phyloP scores from a whole-genome alignment of 495 filamentous ascomycete genomes.

The Peziza echinospora region DNA sequence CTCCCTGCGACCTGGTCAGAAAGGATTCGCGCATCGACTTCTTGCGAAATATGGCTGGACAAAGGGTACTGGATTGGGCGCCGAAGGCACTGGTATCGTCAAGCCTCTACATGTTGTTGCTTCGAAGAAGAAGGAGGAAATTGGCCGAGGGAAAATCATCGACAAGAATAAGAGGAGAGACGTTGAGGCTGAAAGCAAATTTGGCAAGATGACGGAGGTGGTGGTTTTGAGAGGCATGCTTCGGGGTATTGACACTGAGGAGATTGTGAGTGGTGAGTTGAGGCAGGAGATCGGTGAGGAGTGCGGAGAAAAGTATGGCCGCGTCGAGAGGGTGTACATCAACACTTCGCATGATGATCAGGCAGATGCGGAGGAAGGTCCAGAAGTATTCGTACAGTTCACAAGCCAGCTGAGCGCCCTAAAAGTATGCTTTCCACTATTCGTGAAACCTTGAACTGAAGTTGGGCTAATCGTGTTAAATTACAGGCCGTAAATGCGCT shows the following conservation, averaged over 20 bases:
- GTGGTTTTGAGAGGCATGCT: constrained; percentile 64
- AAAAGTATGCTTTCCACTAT: constrained; percentile 46
- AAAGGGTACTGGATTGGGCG: constrained; percentile 69
- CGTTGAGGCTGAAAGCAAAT: constrained; percentile 31
- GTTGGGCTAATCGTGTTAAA: constrained; percentile 2
- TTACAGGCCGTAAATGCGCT: constrained; percentile 79
- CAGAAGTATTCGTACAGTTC: constrained; percentile 79
- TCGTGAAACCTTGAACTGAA: neutral
- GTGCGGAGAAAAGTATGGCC: constrained; percentile 72
- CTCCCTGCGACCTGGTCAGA: constrained; percentile 53
- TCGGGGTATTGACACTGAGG: constrained; percentile 42
- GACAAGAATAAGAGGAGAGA: constrained; percentile 36
- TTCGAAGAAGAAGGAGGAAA: constrained; percentile 57
- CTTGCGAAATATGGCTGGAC: constrained; percentile 88
- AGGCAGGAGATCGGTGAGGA: constrained; percentile 89
- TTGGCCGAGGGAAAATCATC: constrained; percentile 60
- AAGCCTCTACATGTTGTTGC: constrained; percentile 62
- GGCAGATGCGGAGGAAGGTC: constrained; percentile 16
- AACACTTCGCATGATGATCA: constrained; percentile 27
- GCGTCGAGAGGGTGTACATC: constrained; percentile 65
- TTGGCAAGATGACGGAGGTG: constrained; percentile 58
- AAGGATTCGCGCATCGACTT: constrained; percentile 63
- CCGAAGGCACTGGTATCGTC: constrained; percentile 54
- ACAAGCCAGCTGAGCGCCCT: constrained; percentile 57
- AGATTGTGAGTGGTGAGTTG: constrained; percentile 46